Percentiles rank a stretch among this genome's conserved stretches.
These are phyloP conservation scores for Plasmodium malariae DNA, from an alignment of 169 alveolate genomes.

Conservation along the genomic window DNA sequence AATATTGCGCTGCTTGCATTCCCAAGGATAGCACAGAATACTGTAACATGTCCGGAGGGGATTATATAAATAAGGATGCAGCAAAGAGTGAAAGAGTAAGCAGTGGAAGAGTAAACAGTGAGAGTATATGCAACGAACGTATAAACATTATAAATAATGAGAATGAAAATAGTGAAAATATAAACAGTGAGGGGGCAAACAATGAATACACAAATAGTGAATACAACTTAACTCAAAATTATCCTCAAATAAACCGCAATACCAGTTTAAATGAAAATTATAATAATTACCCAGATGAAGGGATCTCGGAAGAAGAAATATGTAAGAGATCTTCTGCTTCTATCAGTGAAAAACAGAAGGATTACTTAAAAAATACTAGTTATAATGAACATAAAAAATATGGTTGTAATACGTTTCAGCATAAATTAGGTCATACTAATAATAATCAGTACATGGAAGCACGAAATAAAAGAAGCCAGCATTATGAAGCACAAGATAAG, in stretches of 20 bases:
- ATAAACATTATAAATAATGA: not conserved
- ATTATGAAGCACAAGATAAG: not conserved
- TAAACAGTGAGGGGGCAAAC: not conserved
- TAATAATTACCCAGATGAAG: not conserved
- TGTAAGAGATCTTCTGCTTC: not conserved
- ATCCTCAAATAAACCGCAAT: not conserved
- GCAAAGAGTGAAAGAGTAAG: not conserved
- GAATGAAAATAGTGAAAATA: constrained; percentile 8
- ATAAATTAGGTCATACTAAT: not conserved
- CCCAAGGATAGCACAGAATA: too few relatives aligned
- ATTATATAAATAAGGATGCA: too few relatives aligned
- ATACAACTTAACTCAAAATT: constrained; percentile 1
- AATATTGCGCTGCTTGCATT: too few relatives aligned
- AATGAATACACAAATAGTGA: not conserved
- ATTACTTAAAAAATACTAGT: not conserved
- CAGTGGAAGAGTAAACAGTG: not conserved
- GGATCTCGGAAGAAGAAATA: constrained; percentile 6
- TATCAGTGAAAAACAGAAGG: not conserved
- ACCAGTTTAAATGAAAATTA: not conserved
- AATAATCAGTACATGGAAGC: not conserved
- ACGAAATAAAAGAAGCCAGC: not conserved
- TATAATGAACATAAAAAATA: not conserved
- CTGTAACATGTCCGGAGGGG: too few relatives aligned
- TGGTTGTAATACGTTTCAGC: not conserved
- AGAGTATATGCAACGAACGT: not conserved